Evolutionary conservation across 2,329 filamentous ascomycete species (phyloP).

Genomic region (Chaetomium globosum): DNA sequence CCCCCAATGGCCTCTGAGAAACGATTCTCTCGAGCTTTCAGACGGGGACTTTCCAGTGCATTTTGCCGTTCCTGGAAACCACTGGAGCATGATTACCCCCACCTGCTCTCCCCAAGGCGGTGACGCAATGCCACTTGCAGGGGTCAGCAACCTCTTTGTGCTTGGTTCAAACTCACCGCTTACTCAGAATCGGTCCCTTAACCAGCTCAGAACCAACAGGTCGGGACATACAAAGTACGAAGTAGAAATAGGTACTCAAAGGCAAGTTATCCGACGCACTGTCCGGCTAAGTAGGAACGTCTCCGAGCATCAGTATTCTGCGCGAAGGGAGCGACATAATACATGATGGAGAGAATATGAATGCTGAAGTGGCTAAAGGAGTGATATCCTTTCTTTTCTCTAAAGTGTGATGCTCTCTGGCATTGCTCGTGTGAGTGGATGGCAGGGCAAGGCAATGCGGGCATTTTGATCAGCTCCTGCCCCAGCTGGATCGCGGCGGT

Average conservation of each 20-base stretch:
- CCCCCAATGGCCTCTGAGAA: not conserved
- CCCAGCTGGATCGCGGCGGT: not conserved
- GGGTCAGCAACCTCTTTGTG: not conserved
- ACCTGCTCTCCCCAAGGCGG: not conserved
- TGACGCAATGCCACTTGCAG: conserved; percentile 4
- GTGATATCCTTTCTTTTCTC: not conserved
- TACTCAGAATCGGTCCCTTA: not conserved
- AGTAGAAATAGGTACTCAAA: no score
- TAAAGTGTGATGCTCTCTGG: not conserved
- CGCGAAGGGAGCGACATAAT: not conserved
- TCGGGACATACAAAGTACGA: not conserved
- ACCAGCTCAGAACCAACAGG: not conserved
- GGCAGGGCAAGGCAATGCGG: not conserved
- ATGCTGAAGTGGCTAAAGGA: not conserved
- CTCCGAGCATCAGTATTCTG: not conserved
- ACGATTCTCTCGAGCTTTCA: not conserved
- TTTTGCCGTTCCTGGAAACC: not conserved
- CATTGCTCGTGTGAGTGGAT: not conserved
- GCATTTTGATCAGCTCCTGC: not conserved
- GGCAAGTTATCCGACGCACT: not conserved
- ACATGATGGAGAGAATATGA: not conserved
- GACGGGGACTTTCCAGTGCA: not conserved
- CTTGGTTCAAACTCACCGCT: not conserved
- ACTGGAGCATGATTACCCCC: not conserved
- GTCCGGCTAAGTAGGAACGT: not conserved